Evolutionary conservation across 2,329 filamentous ascomycete species (phyloP).

Genomic region (Pyrenophora tritici-repentis): DNA sequence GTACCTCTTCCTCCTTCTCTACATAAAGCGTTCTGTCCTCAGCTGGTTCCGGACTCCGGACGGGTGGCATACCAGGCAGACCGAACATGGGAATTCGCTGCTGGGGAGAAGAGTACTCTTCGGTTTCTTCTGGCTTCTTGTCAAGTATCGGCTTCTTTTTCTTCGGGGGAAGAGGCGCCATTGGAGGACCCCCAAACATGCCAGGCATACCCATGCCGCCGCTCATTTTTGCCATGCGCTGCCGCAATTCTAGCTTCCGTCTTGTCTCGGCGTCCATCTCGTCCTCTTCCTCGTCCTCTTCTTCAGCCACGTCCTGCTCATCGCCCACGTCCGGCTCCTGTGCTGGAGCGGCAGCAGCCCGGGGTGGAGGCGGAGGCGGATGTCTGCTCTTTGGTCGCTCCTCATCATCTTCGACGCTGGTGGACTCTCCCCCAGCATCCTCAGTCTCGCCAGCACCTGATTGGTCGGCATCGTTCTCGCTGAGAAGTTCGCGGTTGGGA

Average conservation of each 20-base stretch:
- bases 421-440: conserved; percentile 65
- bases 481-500: conserved; percentile 59
- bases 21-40: conserved; percentile 50
- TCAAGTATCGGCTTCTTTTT: conserved; percentile 55
- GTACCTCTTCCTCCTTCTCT: conserved; percentile 57
- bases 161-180: conserved; percentile 56
- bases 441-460: conserved; percentile 67
- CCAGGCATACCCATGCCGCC: conserved; percentile 96
- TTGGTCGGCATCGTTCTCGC: conserved; percentile 69
- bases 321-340: conserved; percentile 55
- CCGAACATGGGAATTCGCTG: conserved; percentile 61
- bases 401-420: conserved; percentile 76
- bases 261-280: conserved; percentile 86
- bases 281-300: conserved; percentile 76
- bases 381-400: conserved; percentile 52
- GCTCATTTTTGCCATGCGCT: conserved; percentile 98
- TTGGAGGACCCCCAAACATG: conserved; percentile 77
- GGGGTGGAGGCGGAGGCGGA: conserved; percentile 21
- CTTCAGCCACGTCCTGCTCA: conserved; percentile 55
- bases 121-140: conserved; percentile 45
- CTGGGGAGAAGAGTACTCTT: conserved; percentile 35
- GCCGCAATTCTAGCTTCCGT: conserved; percentile 84
- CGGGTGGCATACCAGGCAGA: conserved; percentile 72
- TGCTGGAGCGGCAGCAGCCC: conserved; percentile 48
- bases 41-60: conserved; percentile 53